Evolutionary conservation across 495 filamentous ascomycete species (phyloP).

Genomic region (Staphylotrichum tortipilum): DNA sequence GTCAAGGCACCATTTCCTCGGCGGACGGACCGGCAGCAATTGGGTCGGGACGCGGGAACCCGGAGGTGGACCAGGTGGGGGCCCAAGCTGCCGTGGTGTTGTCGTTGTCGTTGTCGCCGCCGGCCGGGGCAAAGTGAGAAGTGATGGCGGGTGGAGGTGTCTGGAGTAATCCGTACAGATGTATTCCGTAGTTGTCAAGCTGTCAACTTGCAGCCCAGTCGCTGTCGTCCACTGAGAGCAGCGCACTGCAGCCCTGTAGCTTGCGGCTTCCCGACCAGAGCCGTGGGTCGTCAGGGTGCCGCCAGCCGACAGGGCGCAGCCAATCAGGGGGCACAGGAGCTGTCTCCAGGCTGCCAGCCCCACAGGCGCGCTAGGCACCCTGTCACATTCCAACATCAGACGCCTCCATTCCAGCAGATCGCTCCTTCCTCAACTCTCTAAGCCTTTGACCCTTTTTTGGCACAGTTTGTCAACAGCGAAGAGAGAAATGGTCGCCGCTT

Average conservation of each 20-base stretch:
- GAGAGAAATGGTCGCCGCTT: too few relatives aligned
- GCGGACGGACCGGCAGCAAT: not conserved
- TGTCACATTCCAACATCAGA: slow-evolving; percentile 1
- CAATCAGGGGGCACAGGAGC: slow-evolving; percentile 9
- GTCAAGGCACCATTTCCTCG: slow-evolving; percentile 8
- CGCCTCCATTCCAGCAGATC: not conserved
- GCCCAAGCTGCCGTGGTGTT: too few relatives aligned
- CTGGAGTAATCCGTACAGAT: too few relatives aligned
- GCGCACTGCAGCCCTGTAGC: too few relatives aligned
- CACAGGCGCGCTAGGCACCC: not conserved
- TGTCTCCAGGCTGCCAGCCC: slow-evolving; percentile 4
- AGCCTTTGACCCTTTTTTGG: not conserved
- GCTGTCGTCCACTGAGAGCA: too few relatives aligned
- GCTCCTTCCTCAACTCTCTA: not conserved
- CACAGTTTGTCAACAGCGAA: too few relatives aligned
- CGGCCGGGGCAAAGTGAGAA: slow-evolving; percentile 9
- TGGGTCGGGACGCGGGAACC: not conserved
- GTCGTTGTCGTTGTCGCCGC: too few relatives aligned
- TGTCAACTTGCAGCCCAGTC: too few relatives aligned
- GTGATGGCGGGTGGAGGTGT: slow-evolving; percentile 9
- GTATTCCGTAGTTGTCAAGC: too few relatives aligned
- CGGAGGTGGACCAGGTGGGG: not conserved
- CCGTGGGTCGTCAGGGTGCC: slow-evolving; percentile 8
- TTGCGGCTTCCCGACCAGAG: slow-evolving; percentile 5
- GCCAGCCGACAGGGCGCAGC: not conserved